Percentiles rank a stretch among this genome's conserved stretches.
These are phyloP conservation scores for Trametes elegans DNA, from an alignment of 768 basidiomycete species.

Conservation along the genomic window DNA sequence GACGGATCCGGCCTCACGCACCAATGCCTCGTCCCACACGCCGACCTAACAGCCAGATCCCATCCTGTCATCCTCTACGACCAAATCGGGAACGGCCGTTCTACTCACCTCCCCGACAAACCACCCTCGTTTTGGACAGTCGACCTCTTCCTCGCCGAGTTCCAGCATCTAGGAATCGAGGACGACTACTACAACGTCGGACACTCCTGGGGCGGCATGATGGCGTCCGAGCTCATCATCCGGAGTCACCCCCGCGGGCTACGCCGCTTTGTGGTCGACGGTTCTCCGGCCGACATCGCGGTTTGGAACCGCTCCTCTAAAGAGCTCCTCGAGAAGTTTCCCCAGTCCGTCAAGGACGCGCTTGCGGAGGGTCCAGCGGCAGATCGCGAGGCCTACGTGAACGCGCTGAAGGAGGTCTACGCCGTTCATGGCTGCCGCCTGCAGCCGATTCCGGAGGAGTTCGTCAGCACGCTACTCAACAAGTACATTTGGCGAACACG, in stretches of 20 bases:
- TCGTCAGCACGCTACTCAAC: slow-evolving; percentile 12
- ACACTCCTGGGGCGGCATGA: slow-evolving; percentile 46
- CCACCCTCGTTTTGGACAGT: slow-evolving; percentile 46
- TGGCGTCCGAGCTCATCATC: slow-evolving; percentile 33
- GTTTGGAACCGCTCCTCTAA: slow-evolving; percentile 1
- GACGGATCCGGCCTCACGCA: slow-evolving; percentile 53
- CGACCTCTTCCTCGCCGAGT: slow-evolving; percentile 50
- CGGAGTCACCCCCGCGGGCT: slow-evolving; percentile 33
- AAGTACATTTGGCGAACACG: not conserved
- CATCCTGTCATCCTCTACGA: slow-evolving; percentile 51
- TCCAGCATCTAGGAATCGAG: slow-evolving; percentile 44
- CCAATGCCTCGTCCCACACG: slow-evolving; percentile 39
- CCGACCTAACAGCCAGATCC: slow-evolving; percentile 36
- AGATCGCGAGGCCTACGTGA: slow-evolving; percentile 38
- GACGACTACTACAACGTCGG: slow-evolving; percentile 44
- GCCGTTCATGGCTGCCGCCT: slow-evolving; percentile 41
- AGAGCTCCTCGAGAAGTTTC: not conserved
- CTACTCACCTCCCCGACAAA: slow-evolving; percentile 53
- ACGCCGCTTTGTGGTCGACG: slow-evolving; percentile 31
- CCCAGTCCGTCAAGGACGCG: not conserved
- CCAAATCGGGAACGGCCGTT: slow-evolving; percentile 53
- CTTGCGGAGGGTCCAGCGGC: slow-evolving; percentile 21
- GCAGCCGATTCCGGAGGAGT: slow-evolving; percentile 29
- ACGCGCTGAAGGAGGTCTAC: slow-evolving; percentile 38
- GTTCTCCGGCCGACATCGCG: slow-evolving; percentile 29